phyloP scores from a whole-genome alignment of 2,329 filamentous ascomycete species.

The Aspergillus sp. region DNA sequence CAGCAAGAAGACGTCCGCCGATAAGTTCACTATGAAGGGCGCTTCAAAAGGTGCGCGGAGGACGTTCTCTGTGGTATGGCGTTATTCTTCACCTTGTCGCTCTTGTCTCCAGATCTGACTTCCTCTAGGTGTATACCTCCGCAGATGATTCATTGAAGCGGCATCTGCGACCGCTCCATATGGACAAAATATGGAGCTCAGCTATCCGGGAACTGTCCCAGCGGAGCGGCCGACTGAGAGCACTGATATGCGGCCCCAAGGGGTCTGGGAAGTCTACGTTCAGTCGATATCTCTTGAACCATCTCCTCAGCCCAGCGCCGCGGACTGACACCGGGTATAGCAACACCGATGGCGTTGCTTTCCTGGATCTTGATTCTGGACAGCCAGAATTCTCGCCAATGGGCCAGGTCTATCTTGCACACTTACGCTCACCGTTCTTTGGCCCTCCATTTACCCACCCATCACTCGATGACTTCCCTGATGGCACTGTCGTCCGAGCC shows the following conservation, averaged over 20 bases:
- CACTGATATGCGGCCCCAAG: conserved; percentile 47
- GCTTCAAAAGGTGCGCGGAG: conserved; percentile 18
- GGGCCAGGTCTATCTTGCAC: conserved; percentile 49
- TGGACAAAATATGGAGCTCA: conserved; percentile 36
- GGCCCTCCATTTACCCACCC: conserved; percentile 50
- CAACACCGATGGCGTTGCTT: conserved; percentile 37
- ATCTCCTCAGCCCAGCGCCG: conserved; percentile 38
- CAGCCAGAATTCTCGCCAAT: conserved; percentile 52
- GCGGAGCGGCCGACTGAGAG: conserved; percentile 29
- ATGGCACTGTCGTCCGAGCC: conserved; percentile 37
- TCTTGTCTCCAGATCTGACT: conserved; percentile 9
- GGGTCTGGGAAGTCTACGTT: conserved; percentile 53
- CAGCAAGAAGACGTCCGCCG: conserved; percentile 22
- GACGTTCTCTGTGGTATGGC: conserved; percentile 36
- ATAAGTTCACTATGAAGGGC: conserved; percentile 22
- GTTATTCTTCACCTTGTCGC: background rate
- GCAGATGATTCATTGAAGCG: conserved; percentile 34
- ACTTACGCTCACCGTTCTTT: conserved; percentile 43
- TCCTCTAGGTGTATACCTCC: conserved; percentile 30
- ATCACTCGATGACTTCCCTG: conserved; percentile 21
- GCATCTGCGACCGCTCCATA: conserved; percentile 33
- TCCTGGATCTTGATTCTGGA: conserved; percentile 51
- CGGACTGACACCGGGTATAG: conserved; percentile 19
- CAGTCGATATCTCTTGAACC: conserved; percentile 46
- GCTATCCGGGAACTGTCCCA: conserved; percentile 36